Base-by-base conservation (phyloP, 2,329 filamentous ascomycete species). In the Colletotrichum tamarilloi region DNA sequence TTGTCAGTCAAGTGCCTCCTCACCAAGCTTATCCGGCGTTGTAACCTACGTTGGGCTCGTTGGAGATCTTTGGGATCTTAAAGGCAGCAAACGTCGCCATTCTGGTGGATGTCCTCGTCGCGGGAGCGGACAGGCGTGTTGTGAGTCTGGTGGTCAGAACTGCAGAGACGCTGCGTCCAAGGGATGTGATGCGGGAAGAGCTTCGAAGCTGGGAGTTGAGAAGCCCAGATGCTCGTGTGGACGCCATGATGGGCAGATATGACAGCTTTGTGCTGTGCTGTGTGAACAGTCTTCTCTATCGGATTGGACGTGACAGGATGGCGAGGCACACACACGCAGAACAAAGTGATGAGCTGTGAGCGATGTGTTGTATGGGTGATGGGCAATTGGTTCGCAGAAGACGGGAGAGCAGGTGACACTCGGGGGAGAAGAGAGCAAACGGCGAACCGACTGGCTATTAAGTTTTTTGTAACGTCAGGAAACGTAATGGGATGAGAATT, bases 41-140 rank as follows among this genome's bases (percentile, higher is more conserved):
- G 38, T 22, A n/a, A 88, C 94, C 83, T 84, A 98, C 95, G 82
- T 98, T 99, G n/a, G 95, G 95, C 86, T 99, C 97, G 82, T 99
- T 99, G 81, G 90, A 87, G 78, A 98, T 91, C 75, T 92, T 92
- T 62, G 97, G 97, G 64, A 95, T 90, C 87, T 94, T 96, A 89
- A 98, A 98, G 74, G 91, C 89, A 62, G 95, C 95, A 76, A 97
- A 87, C 8, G 91, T 93, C 70, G 92, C 84, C 77, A 79, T 78
- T 63, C 80, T 84, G 55, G 76, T 68, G 32, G 70, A 75, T 8
- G 79, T 82, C 38, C 79, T 81, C 56, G 80, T 78, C 55, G 82
- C 38, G 5, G 62, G 30, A 14, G 52, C 49, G 16, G 53, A 22
- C 53, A 73, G 19, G 28, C 55, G 72, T 49, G 57, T 49, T 19